These are phyloP conservation scores for Cinnamomum micranthum DNA, from an alignment of 164 flowering plant species.

Conservation along the genomic window DNA sequence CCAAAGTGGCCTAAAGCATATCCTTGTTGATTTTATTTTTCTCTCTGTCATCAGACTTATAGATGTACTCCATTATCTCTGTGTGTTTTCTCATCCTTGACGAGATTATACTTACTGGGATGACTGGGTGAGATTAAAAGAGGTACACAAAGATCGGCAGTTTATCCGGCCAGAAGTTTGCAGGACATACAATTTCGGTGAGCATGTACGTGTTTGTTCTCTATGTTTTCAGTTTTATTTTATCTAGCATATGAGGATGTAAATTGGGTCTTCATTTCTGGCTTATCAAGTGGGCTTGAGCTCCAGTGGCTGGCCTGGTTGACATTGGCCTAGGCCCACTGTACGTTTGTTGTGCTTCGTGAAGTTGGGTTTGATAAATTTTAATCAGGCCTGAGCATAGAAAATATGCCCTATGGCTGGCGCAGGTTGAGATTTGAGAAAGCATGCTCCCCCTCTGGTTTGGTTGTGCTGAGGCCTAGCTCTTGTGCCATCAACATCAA, in stretches of 20 bases:
- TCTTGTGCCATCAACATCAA: background rate
- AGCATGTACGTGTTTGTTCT: slow-evolving; percentile 53
- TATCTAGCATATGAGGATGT: background rate
- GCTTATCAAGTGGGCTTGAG: background rate
- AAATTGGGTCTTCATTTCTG: background rate
- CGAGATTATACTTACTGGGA: slow-evolving; percentile 87
- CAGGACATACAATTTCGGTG: slow-evolving; percentile 98
- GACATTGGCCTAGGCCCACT: background rate
- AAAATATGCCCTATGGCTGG: background rate
- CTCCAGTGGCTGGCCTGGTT: background rate
- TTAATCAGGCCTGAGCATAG: background rate
- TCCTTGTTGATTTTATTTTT: slow-evolving; percentile 46
- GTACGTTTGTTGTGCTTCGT: background rate
- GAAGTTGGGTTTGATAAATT: background rate
- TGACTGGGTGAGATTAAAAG: slow-evolving; percentile 96
- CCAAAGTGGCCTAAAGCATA: slow-evolving; percentile 99
- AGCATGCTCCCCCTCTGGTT: too few relatives aligned
- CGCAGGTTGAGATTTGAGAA: background rate
- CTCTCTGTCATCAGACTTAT: slow-evolving; percentile 2
- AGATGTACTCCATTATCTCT: background rate
- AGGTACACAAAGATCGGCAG: slow-evolving; percentile 82
- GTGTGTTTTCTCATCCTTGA: slow-evolving; percentile 45
- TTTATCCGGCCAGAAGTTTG: slow-evolving; percentile 97
- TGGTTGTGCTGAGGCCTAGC: background rate
- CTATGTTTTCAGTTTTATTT: background rate